phyloP scores from a whole-genome alignment of 495 filamentous ascomycete species.

The Patellaria atrata region DNA sequence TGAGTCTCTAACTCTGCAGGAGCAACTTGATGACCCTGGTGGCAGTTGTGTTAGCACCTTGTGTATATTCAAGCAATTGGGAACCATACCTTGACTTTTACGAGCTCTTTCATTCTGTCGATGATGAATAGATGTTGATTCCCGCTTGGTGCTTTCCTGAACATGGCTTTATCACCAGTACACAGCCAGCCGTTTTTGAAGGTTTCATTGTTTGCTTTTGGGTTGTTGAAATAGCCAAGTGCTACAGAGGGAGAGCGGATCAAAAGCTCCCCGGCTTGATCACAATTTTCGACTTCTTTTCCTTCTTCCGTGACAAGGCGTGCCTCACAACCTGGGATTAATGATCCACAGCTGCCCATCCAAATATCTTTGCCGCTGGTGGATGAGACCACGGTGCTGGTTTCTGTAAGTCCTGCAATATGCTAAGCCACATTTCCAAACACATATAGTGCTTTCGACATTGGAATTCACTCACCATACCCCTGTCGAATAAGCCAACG shows the following conservation, averaged over 20 bases:
- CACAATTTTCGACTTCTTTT: slow-evolving; percentile 57
- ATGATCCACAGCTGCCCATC: slow-evolving; percentile 57
- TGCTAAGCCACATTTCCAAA: slow-evolving; percentile 2
- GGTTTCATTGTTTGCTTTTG: slow-evolving; percentile 66
- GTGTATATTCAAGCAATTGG: slow-evolving; percentile 1
- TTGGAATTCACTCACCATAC: slow-evolving; percentile 43
- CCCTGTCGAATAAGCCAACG: slow-evolving; percentile 57
- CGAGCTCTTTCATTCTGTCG: slow-evolving; percentile 84
- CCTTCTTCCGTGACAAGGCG: slow-evolving; percentile 62
- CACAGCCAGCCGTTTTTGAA: slow-evolving; percentile 67
- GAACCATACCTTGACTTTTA: slow-evolving; percentile 69
- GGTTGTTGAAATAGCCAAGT: slow-evolving; percentile 74
- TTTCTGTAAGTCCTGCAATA: slow-evolving; percentile 60
- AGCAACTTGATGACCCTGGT: slow-evolving; percentile 74
- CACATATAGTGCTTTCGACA: not conserved
- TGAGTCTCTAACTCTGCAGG: slow-evolving; percentile 86
- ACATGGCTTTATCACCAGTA: slow-evolving; percentile 73
- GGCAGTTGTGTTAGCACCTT: slow-evolving; percentile 3
- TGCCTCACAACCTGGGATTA: slow-evolving; percentile 51
- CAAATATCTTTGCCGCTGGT: slow-evolving; percentile 53
- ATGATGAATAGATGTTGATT: slow-evolving; percentile 73
- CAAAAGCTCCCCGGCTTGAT: slow-evolving; percentile 67
- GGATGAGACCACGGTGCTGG: slow-evolving; percentile 54
- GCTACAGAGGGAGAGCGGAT: slow-evolving; percentile 64
- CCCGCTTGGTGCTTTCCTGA: slow-evolving; percentile 45